Evolutionary conservation across 2,329 filamentous ascomycete species (phyloP), one percentile per base, ranked within the genome.

Genomic region (Hymenotorrendiella dingleyae): DNA sequence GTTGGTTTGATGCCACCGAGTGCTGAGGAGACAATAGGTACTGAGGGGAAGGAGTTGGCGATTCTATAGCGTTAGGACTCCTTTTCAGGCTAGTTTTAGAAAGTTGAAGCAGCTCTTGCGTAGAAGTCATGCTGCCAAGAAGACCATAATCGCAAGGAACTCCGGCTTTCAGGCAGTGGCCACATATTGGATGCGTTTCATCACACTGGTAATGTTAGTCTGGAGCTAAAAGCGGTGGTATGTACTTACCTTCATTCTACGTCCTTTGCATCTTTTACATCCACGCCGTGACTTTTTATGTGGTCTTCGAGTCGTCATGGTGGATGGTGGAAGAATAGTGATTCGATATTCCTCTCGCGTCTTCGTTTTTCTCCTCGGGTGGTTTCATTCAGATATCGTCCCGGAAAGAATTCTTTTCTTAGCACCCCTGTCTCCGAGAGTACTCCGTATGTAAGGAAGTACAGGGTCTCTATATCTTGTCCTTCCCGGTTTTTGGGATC

Each of bases 271-370:
- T 41, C 74, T 67, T 46, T 71, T 69, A 54, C 80, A 84, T 30
- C 80, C 80, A 39, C 78, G 71, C 49, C 80, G 70, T 38, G 78
- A 82, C 65, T 82, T 84, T 56, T 78, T 82, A 62, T 84, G 80
- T 36, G 78, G 80, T 59, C 77, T 69, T 55, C 78, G 68, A 28
- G 37, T 42, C 16, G 39, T 19, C 47, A 50, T 50, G n/a, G n/a
- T n/a, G n/a, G n/a, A n/a, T n/a, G n/a, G n/a, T n/a, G n/a, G n/a
- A n/a, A n/a, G n/a, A n/a, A n/a, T n/a, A n/a, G n/a, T n/a, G n/a
- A n/a, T n/a, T n/a, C n/a, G n/a, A n/a, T n/a, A n/a, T n/a, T n/a
- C n/a, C n/a, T n/a, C n/a, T n/a, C n/a, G n/a, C n/a, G n/a, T n/a
- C n/a, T n/a, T n/a, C n/a, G n/a, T n/a, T n/a, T n/a, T n/a, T n/a